These are phyloP conservation scores for Exophiala sideris DNA, from an alignment of 2,329 filamentous ascomycete species.

Conservation along the genomic window DNA sequence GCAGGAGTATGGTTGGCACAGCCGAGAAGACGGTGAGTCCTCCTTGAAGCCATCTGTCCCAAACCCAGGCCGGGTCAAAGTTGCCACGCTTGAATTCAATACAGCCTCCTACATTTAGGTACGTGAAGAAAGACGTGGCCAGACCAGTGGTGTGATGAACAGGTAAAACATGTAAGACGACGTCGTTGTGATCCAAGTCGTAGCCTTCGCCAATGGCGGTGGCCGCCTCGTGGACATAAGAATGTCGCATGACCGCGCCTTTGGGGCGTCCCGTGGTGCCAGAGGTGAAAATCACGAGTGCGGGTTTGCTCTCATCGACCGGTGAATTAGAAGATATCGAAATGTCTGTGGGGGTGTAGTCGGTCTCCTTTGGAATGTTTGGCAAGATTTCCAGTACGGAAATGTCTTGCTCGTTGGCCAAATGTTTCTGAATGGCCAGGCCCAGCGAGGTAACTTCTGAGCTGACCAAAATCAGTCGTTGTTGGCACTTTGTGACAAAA, in stretches of 20 bases:
- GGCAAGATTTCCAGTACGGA: conserved; percentile 2
- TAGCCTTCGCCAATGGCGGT: conserved; percentile 31
- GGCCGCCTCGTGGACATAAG: conserved; percentile 18
- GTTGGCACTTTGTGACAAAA: conserved; percentile 19
- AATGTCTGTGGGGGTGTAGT: conserved; percentile 5
- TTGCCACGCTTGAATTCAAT: conserved; percentile 40
- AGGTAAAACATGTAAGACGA: conserved; percentile 35
- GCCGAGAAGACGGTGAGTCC: conserved; percentile 35
- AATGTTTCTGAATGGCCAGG: too few relatives aligned
- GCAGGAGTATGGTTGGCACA: conserved; percentile 41
- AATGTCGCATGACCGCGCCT: conserved; percentile 49
- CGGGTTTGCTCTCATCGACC: conserved; percentile 31
- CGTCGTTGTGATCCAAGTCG: conserved; percentile 28
- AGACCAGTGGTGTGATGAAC: conserved; percentile 31
- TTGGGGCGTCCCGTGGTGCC: conserved; percentile 57
- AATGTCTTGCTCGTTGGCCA: too few relatives aligned
- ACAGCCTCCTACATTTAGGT: conserved; percentile 37
- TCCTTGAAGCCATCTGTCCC: conserved; percentile 35
- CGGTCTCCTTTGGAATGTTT: too few relatives aligned
- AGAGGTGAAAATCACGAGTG: conserved; percentile 59
- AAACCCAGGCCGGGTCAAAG: conserved; percentile 35
- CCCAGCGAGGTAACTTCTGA: neutral
- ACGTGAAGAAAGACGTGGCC: conserved; percentile 32
- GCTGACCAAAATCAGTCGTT: neutral
- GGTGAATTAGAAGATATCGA: conserved; percentile 28